These are phyloP conservation scores for Rhynchosporium secalis DNA, from an alignment of 2,329 filamentous ascomycete species.

Conservation along the genomic window DNA sequence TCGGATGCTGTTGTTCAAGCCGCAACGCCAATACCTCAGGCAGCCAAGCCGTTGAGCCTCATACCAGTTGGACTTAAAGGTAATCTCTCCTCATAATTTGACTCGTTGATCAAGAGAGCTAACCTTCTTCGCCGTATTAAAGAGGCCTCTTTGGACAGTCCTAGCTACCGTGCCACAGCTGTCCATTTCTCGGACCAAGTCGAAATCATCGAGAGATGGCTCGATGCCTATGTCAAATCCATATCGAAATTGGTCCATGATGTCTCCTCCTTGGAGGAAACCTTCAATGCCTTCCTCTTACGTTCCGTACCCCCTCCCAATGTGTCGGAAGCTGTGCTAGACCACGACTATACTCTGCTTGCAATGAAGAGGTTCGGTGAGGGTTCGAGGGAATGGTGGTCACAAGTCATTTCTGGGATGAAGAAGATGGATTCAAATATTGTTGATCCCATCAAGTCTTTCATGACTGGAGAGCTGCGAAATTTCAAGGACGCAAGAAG, in stretches of 20 bases:
- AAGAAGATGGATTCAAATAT: slow-evolving; percentile 76
- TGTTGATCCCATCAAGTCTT: slow-evolving; percentile 77
- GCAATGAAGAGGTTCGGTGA: slow-evolving; percentile 85
- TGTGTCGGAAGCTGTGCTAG: slow-evolving; percentile 80
- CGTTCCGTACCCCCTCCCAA: slow-evolving; percentile 72
- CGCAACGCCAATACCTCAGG: slow-evolving; percentile 24
- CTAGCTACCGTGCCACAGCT: slow-evolving; percentile 86
- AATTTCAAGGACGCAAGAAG: slow-evolving; percentile 83
- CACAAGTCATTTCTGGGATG: slow-evolving; percentile 68
- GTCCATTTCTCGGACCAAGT: slow-evolving; percentile 89
- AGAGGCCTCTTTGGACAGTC: slow-evolving; percentile 94
- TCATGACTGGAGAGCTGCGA: slow-evolving; percentile 76
- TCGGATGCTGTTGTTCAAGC: slow-evolving; percentile 27
- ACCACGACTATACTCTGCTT: slow-evolving; percentile 91
- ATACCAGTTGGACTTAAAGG: slow-evolving; percentile 61
- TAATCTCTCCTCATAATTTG: neutral
- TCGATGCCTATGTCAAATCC: slow-evolving; percentile 68
- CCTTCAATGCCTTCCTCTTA: slow-evolving; percentile 74
- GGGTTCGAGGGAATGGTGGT: slow-evolving; percentile 85
- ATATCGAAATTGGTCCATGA: slow-evolving; percentile 63
- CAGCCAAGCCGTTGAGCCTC: slow-evolving; percentile 34
- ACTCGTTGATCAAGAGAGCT: neutral
- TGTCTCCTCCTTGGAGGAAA: slow-evolving; percentile 73
- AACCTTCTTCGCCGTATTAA: neutral
- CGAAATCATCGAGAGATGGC: slow-evolving; percentile 89